Evolutionary conservation across 1,139 yeast genomes (phyloP).

Genomic region (Pichia sp.): DNA sequence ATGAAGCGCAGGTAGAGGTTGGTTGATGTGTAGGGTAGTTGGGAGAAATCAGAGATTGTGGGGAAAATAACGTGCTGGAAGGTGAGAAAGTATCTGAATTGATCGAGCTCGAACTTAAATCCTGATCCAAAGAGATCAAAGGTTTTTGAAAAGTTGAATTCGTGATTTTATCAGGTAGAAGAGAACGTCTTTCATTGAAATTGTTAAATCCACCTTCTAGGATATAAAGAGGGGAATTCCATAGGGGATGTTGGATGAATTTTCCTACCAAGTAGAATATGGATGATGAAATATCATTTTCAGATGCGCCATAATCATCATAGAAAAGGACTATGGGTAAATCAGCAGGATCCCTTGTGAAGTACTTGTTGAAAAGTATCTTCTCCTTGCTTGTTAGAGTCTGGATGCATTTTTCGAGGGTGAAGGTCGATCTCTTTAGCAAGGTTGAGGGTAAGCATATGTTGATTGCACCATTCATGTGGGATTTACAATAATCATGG

Average conservation of each 20-base stretch:
- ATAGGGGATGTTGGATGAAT: slow-evolving; percentile 38
- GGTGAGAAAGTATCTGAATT: slow-evolving; percentile 12
- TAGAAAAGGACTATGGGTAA: slow-evolving; percentile 39
- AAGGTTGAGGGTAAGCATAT: slow-evolving; percentile 54
- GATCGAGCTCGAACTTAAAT: slow-evolving; percentile 7
- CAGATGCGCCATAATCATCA: slow-evolving; percentile 31
- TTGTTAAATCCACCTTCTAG: slow-evolving; percentile 36
- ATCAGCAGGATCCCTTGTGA: slow-evolving; percentile 24
- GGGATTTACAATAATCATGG: slow-evolving; percentile 48
- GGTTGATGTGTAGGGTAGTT: background rate
- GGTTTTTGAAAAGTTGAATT: background rate
- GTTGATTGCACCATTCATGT: slow-evolving; percentile 44
- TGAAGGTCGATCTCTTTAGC: slow-evolving; percentile 45
- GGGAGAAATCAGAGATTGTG: slow-evolving; percentile 13
- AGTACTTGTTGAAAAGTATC: slow-evolving; percentile 28
- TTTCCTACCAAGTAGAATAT: slow-evolving; percentile 47
- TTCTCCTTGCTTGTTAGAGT: slow-evolving; percentile 45
- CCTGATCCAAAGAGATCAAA: slow-evolving; percentile 8
- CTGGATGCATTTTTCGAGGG: slow-evolving; percentile 45
- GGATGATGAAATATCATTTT: slow-evolving; percentile 34
- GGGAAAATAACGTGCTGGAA: slow-evolving; percentile 3
- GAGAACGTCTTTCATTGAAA: slow-evolving; percentile 25
- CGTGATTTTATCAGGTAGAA: background rate
- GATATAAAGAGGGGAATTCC: slow-evolving; percentile 35
- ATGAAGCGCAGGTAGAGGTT: too few species aligned